These are phyloP conservation scores for Gastrolobium villosum DNA, from an alignment of 306 rosid genomes.

Conservation along the genomic window DNA sequence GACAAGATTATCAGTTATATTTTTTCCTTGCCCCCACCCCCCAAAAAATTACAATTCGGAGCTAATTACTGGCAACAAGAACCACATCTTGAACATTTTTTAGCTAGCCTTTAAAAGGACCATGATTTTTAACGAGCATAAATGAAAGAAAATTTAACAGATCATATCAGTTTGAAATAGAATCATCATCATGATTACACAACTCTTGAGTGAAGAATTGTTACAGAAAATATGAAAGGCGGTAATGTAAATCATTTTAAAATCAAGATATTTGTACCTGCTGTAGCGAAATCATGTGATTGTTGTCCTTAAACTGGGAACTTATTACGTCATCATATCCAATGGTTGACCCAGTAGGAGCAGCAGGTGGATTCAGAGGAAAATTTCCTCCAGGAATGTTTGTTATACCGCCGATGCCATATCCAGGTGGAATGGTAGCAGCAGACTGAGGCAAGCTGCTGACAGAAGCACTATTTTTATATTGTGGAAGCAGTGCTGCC, in stretches of 20 bases:
- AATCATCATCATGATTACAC: neutral
- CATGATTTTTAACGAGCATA: neutral
- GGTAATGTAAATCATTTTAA: neutral
- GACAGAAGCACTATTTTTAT: constrained; percentile 81
- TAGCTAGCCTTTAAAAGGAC: neutral
- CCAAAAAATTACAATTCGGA: neutral
- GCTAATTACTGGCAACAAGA: neutral
- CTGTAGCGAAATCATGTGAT: constrained; percentile 81
- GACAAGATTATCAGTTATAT: neutral
- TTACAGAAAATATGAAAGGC: neutral
- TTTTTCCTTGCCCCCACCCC: neutral
- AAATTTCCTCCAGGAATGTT: constrained; percentile 89
- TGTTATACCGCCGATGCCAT: constrained; percentile 81
- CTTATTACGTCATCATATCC: constrained; percentile 79
- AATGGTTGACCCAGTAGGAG: constrained; percentile 73
- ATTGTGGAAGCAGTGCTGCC: constrained; percentile 89
- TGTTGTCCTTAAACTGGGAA: constrained; percentile 82
- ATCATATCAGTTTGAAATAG: neutral
- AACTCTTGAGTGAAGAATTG: neutral
- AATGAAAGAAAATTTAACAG: neutral
- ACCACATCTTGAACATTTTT: neutral
- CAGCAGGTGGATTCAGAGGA: constrained; percentile 75
- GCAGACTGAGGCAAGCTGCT: constrained; percentile 90
- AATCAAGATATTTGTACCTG: constrained; percentile 60
- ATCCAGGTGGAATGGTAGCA: constrained; percentile 77